A percentile compares a stretch with the other conserved stretches of the same genome.
phyloP scores from a whole-genome alignment of 1,284 basidiomycete species.

The Irpex sp. region DNA sequence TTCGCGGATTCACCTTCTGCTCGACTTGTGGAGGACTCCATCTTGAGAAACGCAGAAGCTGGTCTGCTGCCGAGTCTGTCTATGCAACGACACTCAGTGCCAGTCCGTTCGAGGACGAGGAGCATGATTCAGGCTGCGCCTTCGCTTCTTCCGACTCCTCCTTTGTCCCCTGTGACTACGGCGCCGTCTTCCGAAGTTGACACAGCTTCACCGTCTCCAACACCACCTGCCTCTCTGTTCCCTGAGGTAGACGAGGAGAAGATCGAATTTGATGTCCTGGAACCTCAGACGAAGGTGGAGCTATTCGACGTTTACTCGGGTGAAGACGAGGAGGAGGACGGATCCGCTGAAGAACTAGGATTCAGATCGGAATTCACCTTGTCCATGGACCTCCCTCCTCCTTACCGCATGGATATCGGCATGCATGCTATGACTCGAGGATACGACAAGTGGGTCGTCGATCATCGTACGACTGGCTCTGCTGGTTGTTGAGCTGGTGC shows the following conservation, averaged over 20 bases:
- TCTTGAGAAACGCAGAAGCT: constrained; percentile 12
- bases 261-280: constrained; percentile 15
- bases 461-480: neutral
- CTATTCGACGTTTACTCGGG: constrained; percentile 18
- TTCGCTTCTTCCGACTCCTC: constrained; percentile 4
- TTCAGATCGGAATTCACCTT: constrained; percentile 23
- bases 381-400: constrained; percentile 23
- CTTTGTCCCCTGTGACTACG: constrained; percentile 5
- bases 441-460: neutral
- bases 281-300: constrained; percentile 18
- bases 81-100: constrained; percentile 18
- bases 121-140: constrained; percentile 24
- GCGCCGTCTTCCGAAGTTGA: neutral
- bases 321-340: constrained; percentile 12
- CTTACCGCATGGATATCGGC: constrained; percentile 2
- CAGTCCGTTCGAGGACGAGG: constrained; percentile 19
- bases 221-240: constrained; percentile 9
- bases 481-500: neutral
- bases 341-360: neutral
- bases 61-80: constrained; percentile 14
- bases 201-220: constrained; percentile 12
- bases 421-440: neutral
- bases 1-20: neutral
- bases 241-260: constrained; percentile 12
- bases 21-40: neutral